Conservation (phyloP, 1,139 yeast species). For the Yamadazyma sp. region DNA sequence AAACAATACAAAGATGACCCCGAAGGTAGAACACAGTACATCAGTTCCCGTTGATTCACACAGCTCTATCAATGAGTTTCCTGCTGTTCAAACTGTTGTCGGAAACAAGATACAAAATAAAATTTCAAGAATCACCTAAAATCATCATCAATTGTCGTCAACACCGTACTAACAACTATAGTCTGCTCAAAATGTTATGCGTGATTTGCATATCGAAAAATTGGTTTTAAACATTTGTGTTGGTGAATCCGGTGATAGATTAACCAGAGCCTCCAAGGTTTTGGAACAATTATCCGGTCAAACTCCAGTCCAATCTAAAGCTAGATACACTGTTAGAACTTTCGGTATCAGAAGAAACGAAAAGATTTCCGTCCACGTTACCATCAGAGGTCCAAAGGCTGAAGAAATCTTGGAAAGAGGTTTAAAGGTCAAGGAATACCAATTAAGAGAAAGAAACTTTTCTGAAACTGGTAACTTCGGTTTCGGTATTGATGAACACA, state of each 20-base stretch:
- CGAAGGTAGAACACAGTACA: not conserved
- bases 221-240: slow-evolving; percentile 99
- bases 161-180: slow-evolving; percentile 16
- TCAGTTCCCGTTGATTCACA: not conserved
- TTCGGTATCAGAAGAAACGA: slow-evolving; percentile 99
- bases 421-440: slow-evolving; percentile 99
- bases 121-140: not conserved
- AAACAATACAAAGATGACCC: not conserved
- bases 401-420: slow-evolving; percentile 99
- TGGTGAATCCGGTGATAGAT: slow-evolving; percentile 99
- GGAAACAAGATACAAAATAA: too few species aligned
- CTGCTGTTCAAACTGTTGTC: not conserved
- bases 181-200: slow-evolving; percentile 70
- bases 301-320: slow-evolving; percentile 99
- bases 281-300: slow-evolving; percentile 99
- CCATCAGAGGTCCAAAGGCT: slow-evolving; percentile 99
- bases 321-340: slow-evolving; percentile 99
- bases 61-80: not conserved
- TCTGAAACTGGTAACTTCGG: slow-evolving; percentile 99
- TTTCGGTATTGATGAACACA: slow-evolving; percentile 99
- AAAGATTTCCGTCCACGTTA: slow-evolving; percentile 98
- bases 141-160: not conserved
- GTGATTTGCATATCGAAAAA: slow-evolving; percentile 98
- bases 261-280: slow-evolving; percentile 99
- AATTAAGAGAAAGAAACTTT: slow-evolving; percentile 90